Conservation (phyloP, 177 flowering plant species). For the Vitis hybrid region DNA sequence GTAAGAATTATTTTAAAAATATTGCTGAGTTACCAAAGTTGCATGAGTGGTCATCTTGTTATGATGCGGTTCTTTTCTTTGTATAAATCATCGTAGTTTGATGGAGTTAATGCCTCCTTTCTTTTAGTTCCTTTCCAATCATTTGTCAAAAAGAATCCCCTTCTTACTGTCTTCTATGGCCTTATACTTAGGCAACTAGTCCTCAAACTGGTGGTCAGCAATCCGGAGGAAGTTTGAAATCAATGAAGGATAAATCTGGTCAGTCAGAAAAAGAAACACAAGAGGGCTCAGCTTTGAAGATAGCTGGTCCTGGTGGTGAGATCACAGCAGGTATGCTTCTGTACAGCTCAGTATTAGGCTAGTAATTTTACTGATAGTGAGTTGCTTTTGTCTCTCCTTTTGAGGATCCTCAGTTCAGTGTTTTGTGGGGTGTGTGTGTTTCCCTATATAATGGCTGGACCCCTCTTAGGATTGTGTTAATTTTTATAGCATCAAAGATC, state of each 20-base stretch:
- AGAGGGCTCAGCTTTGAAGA: slow-evolving; percentile 70
- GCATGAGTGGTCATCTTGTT: no score
- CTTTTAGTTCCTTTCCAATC: neutral
- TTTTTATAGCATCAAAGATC: no score
- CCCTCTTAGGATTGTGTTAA: no score
- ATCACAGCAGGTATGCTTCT: slow-evolving; percentile 75
- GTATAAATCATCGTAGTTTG: neutral
- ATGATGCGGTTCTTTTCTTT: no score
- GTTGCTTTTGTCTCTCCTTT: no score
- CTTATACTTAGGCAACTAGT: slow-evolving; percentile 64
- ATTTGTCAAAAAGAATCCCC: neutral
- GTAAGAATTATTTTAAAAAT: neutral
- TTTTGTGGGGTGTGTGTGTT: no score
- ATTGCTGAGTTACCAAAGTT: no score
- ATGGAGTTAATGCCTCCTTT: neutral
- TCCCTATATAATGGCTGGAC: no score
- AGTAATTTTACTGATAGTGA: no score
- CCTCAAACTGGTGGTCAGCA: slow-evolving; percentile 74
- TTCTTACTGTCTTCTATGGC: neutral
- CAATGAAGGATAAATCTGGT: slow-evolving; percentile 71
- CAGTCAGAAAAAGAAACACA: slow-evolving; percentile 67
- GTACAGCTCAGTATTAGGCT: neutral
- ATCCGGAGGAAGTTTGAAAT: slow-evolving; percentile 68
- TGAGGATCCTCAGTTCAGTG: no score
- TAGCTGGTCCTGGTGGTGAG: slow-evolving; percentile 86